Evolutionary conservation across 495 filamentous ascomycete species (phyloP).

Genomic region (Xylaria cubensis): DNA sequence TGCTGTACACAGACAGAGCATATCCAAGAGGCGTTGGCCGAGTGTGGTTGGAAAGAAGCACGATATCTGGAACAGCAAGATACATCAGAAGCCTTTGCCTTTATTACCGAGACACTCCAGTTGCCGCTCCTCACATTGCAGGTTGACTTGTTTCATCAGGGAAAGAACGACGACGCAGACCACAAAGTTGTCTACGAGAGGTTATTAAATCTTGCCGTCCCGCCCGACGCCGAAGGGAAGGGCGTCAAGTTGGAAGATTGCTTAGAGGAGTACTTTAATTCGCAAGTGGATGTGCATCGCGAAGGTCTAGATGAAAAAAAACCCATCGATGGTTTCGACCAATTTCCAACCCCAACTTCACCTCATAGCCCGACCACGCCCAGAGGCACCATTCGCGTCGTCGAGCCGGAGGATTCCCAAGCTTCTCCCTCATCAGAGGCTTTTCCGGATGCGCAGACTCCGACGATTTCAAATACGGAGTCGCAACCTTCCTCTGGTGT

Average conservation of each 20-base stretch:
- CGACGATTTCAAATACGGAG: constrained; percentile 25
- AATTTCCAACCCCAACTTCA: background rate
- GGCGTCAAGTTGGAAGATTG: constrained; percentile 84
- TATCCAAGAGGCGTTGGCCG: constrained; percentile 81
- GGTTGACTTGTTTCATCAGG: constrained; percentile 93
- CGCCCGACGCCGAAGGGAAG: constrained; percentile 65
- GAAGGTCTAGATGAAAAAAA: constrained; percentile 67
- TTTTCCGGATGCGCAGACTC: background rate
- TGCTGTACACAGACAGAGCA: constrained; percentile 68
- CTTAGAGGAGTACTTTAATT: constrained; percentile 94
- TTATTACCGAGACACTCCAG: constrained; percentile 87
- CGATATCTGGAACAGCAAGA: constrained; percentile 81
- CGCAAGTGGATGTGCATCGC: constrained; percentile 86
- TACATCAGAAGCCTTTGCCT: constrained; percentile 91
- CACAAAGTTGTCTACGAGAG: constrained; percentile 94
- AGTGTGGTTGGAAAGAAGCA: constrained; percentile 91
- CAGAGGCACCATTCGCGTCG: constrained; percentile 45
- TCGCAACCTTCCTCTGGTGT: constrained; percentile 27
- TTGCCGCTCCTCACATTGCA: constrained; percentile 89
- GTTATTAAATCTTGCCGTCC: constrained; percentile 88
- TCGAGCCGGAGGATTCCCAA: constrained; percentile 42
- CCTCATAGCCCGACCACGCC: constrained; percentile 30
- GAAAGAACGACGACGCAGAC: constrained; percentile 82
- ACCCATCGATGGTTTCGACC: constrained; percentile 25
- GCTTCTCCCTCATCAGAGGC: constrained; percentile 5